A percentile compares a stretch with the other conserved stretches of the same genome.
These are phyloP conservation scores for Sugiyamaella valdiviana DNA, from an alignment of 805 yeast species.

Conservation along the genomic window DNA sequence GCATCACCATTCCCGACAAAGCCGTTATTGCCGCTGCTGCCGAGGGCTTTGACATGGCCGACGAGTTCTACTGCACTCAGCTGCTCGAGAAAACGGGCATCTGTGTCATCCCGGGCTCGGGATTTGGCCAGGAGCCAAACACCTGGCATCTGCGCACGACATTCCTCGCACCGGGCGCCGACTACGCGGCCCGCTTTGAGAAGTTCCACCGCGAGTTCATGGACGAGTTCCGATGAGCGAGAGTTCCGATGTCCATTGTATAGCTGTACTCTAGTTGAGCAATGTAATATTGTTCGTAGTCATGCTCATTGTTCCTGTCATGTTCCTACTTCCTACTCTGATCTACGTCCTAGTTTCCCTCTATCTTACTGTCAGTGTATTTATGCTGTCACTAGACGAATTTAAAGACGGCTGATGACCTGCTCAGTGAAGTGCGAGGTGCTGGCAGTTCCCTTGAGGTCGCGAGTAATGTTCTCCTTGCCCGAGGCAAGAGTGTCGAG, in stretches of 20 bases:
- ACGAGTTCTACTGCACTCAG: slow-evolving; percentile 82
- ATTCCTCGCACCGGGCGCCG: slow-evolving; percentile 89
- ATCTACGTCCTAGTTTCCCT: no score
- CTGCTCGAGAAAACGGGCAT: slow-evolving; percentile 85
- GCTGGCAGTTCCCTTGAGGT: slow-evolving; percentile 86
- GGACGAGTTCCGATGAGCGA: slow-evolving; percentile 37
- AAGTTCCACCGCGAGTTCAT: slow-evolving; percentile 72
- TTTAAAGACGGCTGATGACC: slow-evolving; percentile 70
- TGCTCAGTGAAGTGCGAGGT: slow-evolving; percentile 87
- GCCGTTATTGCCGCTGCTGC: slow-evolving; percentile 58
- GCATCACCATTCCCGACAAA: slow-evolving; percentile 54
- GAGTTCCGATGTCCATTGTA: background rate
- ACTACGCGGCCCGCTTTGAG: slow-evolving; percentile 77
- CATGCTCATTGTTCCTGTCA: no score
- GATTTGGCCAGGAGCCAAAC: slow-evolving; percentile 88
- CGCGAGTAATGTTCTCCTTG: slow-evolving; percentile 92
- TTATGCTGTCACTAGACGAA: background rate
- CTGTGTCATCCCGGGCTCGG: slow-evolving; percentile 96
- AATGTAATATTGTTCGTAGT: background rate
- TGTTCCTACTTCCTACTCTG: no score
- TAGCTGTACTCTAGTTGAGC: background rate
- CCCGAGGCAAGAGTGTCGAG: slow-evolving; percentile 87
- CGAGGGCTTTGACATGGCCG: slow-evolving; percentile 53
- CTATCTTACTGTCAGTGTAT: background rate
- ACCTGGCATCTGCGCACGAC: slow-evolving; percentile 95